These are phyloP conservation scores for Pythium sukuiense DNA, from an alignment of 352 stramenopile genomes.

Conservation along the genomic window DNA sequence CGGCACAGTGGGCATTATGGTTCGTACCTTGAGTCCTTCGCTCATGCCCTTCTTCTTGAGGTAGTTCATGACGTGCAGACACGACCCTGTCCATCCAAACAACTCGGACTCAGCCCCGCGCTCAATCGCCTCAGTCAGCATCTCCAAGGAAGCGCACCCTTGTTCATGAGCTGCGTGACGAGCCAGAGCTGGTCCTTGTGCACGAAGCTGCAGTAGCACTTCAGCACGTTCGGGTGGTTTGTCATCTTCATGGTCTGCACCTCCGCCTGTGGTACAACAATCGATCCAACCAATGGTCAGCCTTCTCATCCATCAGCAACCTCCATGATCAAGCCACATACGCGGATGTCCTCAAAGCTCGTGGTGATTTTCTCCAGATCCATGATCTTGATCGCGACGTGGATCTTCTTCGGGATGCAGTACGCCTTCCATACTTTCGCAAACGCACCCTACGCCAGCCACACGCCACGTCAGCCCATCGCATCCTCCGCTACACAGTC, in stretches of 20 bases:
- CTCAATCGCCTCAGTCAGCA: neutral
- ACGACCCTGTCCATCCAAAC: conserved; percentile 67
- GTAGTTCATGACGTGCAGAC: conserved; percentile 96
- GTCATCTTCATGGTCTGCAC: conserved; percentile 99
- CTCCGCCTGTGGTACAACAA: conserved; percentile 70
- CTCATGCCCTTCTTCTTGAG: conserved; percentile 89
- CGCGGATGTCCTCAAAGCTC: conserved; percentile 90
- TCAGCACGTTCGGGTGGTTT: conserved; percentile 97
- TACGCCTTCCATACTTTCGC: conserved; percentile 97
- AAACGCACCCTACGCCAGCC: conserved; percentile 90
- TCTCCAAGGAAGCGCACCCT: conserved; percentile 53
- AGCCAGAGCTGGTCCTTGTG: conserved; percentile 97
- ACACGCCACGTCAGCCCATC: neutral
- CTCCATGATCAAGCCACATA: conserved; percentile 24
- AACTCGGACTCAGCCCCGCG: conserved; percentile 4
- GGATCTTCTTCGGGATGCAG: conserved; percentile 83
- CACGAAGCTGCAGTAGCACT: conserved; percentile 98
- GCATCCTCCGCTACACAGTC: too few relatives aligned
- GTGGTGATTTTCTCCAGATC: conserved; percentile 99
- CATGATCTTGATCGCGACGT: conserved; percentile 99
- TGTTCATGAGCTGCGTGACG: conserved; percentile 99
- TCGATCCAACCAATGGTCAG: neutral
- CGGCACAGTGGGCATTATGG: too few relatives aligned
- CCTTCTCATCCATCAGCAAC: neutral
- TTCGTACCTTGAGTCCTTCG: conserved; percentile 71